phyloP scores from a whole-genome alignment of 1,284 basidiomycete genomes.

The Caloboletus firmus region DNA sequence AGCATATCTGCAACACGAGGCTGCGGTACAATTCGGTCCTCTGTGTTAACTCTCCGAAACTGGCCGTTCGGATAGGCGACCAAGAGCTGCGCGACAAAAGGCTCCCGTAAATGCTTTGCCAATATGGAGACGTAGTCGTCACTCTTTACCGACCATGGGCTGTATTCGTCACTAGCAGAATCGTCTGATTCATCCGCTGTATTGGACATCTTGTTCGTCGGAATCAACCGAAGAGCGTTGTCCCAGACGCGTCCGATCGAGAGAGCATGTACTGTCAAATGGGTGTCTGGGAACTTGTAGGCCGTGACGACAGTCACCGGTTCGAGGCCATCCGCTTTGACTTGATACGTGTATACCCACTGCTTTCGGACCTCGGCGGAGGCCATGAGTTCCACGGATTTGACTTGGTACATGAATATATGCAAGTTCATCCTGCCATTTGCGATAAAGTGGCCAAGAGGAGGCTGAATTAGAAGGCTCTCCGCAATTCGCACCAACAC shows the following conservation, averaged over 20 bases:
- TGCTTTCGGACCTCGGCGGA: conserved; percentile 9
- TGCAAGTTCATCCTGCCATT: conserved; percentile 32
- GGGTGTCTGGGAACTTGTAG: conserved; percentile 7
- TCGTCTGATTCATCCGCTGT: neutral
- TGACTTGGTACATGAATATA: conserved; percentile 27
- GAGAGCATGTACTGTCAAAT: conserved; percentile 1
- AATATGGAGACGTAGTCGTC: conserved; percentile 8
- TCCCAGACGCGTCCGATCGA: conserved; percentile 29
- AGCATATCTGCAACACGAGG: conserved; percentile 16
- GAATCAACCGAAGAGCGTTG: conserved; percentile 13
- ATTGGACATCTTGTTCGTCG: neutral
- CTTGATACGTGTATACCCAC: conserved; percentile 12
- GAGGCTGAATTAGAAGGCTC: conserved; percentile 22
- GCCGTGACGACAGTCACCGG: conserved; percentile 19
- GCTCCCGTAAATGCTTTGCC: conserved; percentile 17
- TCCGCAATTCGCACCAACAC: conserved; percentile 13
- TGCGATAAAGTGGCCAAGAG: conserved; percentile 31
- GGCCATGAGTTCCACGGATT: conserved; percentile 8
- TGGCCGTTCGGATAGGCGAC: conserved; percentile 21
- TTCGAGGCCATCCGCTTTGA: conserved; percentile 22
- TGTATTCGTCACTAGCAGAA: neutral
- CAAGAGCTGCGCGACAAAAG: conserved; percentile 26
- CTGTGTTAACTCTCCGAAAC: conserved; percentile 23
- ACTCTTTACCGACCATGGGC: conserved; percentile 18
- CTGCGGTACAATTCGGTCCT: conserved; percentile 23